Conservation (phyloP, 1,284 basidiomycete species). For the Crucibulum parvulum region DNA sequence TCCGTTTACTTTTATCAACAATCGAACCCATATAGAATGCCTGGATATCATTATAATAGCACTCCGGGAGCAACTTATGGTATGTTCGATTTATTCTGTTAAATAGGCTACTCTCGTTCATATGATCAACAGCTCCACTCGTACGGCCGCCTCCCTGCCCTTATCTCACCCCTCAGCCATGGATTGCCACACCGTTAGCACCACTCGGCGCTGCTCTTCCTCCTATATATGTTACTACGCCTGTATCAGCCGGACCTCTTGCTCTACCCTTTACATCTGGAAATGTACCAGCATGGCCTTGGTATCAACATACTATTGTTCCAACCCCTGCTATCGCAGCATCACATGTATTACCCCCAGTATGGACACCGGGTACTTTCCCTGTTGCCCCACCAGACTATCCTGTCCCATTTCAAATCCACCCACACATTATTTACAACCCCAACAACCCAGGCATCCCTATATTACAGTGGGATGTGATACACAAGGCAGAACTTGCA, state of each 20-base stretch:
- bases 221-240: not conserved
- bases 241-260: not conserved
- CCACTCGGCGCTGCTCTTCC: not conserved
- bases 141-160: not conserved
- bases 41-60: not conserved
- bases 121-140: not conserved
- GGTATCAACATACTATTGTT: not conserved
- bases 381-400: constrained; percentile 30
- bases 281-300: not conserved
- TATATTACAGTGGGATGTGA: constrained; percentile 42
- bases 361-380: constrained; percentile 30
- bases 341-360: not conserved
- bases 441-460: constrained; percentile 32
- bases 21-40: not conserved
- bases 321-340: not conserved
- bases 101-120: not conserved
- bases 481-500: constrained; percentile 35
- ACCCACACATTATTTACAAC: constrained; percentile 38
- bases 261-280: not conserved
- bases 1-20: no score
- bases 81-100: not conserved
- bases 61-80: not conserved
- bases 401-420: constrained; percentile 33
- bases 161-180: not conserved
- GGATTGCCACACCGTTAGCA: not conserved